Conservation (phyloP, 371 early-diverging fungal species). For the Batkoa obscura region DNA sequence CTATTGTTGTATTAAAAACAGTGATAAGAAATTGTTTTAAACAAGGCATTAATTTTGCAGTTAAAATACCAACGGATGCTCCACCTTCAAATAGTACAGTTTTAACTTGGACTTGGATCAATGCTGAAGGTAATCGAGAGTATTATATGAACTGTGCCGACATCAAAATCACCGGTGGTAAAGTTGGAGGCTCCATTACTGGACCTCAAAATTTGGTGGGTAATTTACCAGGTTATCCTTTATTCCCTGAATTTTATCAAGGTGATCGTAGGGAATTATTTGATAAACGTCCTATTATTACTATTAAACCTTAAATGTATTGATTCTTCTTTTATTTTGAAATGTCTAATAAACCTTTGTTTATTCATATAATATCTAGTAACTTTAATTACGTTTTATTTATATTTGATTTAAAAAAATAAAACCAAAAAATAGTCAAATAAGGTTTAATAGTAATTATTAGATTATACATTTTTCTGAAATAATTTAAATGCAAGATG, state of each 20-base stretch:
- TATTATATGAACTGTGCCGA: conserved; percentile 58
- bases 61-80: conserved; percentile 28
- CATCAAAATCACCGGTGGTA: conserved; percentile 17
- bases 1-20: conserved; percentile 36
- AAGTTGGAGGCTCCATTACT: neutral
- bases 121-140: conserved; percentile 34
- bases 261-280: conserved; percentile 17
- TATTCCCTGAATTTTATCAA: conserved; percentile 7
- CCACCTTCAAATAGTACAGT: conserved; percentile 15
- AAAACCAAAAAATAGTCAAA: no score
- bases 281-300: conserved; percentile 2
- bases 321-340: no score
- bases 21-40: conserved; percentile 17
- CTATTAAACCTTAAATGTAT: neutral
- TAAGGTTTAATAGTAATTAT: no score
- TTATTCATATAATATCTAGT: neutral
- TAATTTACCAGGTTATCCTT: conserved; percentile 6
- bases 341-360: neutral
- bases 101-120: conserved; percentile 50
- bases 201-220: conserved; percentile 5
- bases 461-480: no score
- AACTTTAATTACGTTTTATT: no score
- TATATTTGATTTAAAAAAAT: no score
- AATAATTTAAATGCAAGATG: no score
- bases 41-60: conserved; percentile 12